Evolutionary conservation across 2,329 filamentous ascomycete species (phyloP).

Genomic region (Xylariaceae sp.): DNA sequence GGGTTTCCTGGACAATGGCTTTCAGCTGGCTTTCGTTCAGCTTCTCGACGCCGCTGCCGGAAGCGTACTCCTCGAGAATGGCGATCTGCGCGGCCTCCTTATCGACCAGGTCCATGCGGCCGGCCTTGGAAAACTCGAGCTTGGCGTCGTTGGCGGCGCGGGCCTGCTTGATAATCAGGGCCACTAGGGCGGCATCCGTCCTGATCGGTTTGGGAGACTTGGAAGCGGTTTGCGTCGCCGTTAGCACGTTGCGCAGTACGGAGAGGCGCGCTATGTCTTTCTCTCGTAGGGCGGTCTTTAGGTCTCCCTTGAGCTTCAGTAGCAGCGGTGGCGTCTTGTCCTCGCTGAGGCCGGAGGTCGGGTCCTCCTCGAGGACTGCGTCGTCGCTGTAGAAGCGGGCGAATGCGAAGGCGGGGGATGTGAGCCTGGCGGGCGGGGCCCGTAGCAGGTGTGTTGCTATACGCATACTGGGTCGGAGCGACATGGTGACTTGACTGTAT

Average conservation of each 20-base stretch:
- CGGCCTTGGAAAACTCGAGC: slow-evolving; percentile 58
- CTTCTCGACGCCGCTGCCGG: slow-evolving; percentile 52
- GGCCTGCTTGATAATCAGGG: slow-evolving; percentile 60
- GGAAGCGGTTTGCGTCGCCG: slow-evolving; percentile 67
- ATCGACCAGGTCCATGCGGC: slow-evolving; percentile 61
- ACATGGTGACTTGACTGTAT: slow-evolving; percentile 12
- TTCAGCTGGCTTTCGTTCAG: slow-evolving; percentile 55
- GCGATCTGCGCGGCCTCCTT: slow-evolving; percentile 63
- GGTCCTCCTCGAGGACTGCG: slow-evolving; percentile 15
- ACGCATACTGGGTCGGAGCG: slow-evolving; percentile 24
- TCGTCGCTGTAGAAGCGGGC: slow-evolving; percentile 22
- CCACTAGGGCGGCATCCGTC: slow-evolving; percentile 64
- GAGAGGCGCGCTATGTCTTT: slow-evolving; percentile 60
- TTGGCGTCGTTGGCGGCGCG: slow-evolving; percentile 53
- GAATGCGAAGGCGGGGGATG: slow-evolving; percentile 4
- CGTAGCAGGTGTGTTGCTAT: slow-evolving; percentile 23
- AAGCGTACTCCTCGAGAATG: slow-evolving; percentile 61
- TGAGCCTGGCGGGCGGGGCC: slow-evolving; percentile 3
- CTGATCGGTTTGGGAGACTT: slow-evolving; percentile 66
- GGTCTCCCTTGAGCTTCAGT: slow-evolving; percentile 51
- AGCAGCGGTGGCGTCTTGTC: slow-evolving; percentile 39
- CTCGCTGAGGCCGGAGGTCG: too few relatives aligned
- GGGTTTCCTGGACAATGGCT: slow-evolving; percentile 44
- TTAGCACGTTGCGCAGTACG: slow-evolving; percentile 63
- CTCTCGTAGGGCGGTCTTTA: slow-evolving; percentile 61